Conservation (phyloP, 805 yeast species). For the Candida dajiaensis region DNA sequence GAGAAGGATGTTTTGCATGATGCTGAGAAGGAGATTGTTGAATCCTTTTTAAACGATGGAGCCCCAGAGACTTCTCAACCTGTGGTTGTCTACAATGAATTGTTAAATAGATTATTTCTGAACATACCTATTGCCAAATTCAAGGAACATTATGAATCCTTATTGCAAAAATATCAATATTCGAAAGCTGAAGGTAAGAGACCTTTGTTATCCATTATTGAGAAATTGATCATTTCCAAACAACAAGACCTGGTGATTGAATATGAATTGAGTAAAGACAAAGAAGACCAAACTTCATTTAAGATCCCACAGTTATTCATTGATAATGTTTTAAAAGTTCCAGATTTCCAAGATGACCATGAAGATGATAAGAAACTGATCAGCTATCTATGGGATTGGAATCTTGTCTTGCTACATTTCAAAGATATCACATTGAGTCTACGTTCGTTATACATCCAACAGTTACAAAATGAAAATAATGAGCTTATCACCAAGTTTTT, state of each 20-base stretch:
- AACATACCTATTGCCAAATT: constrained; percentile 28
- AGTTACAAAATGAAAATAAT: constrained; percentile 38
- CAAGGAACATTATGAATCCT: constrained; percentile 26
- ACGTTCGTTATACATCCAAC: constrained; percentile 52
- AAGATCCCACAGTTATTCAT: constrained; percentile 33
- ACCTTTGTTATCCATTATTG: constrained; percentile 35
- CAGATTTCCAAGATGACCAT: constrained; percentile 27
- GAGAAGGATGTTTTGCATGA: constrained; percentile 32
- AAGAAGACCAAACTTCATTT: constrained; percentile 16
- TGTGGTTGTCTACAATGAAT: constrained; percentile 29
- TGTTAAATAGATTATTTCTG: constrained; percentile 28
- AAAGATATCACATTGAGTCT: constrained; percentile 58
- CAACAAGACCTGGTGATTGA: constrained; percentile 63
- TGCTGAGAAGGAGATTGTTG: constrained; percentile 33
- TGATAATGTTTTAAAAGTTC: constrained; percentile 23
- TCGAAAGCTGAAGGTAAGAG: constrained; percentile 37
- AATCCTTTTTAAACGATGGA: constrained; percentile 30
- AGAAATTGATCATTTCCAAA: constrained; percentile 32
- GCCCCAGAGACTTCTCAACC: constrained; percentile 25
- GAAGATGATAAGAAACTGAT: constrained; percentile 32
- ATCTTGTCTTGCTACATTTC: constrained; percentile 54
- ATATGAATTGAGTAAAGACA: constrained; percentile 41
- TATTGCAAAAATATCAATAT: constrained; percentile 29
- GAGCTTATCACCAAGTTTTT: constrained; percentile 46
- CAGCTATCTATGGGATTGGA: constrained; percentile 64